Base-by-base conservation (phyloP, 2,329 filamentous ascomycete species). In the Stemphylium vesicarium region DNA sequence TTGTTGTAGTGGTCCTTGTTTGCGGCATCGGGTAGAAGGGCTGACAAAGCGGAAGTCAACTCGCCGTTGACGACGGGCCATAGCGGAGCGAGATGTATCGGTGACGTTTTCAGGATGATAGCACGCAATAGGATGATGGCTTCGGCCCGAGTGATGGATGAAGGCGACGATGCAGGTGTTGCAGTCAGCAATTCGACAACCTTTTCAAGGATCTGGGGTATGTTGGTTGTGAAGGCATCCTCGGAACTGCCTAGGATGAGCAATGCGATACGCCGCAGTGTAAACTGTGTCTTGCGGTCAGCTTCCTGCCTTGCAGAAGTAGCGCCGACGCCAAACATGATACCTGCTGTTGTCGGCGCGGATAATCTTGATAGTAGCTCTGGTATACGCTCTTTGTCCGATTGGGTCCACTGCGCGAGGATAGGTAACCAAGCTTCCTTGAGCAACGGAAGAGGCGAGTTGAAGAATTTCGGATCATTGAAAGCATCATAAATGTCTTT, bases 271-370 rank as follows among this genome's bases (percentile, higher is more conserved):
- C 95, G 86, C 11, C 93, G 89, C 15, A 99, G 83, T 61, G 92
- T 96, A 26, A 96, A 83, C 75, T 98, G 94, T 1, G 93, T 92
- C 76, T 89, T 95, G 53, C 93, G 88, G 75, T 99, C 95, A 5
- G 96, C 92, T 77, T 99, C 95, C n/a, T 96, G 84, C 54, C 95
- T 85, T 32, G 95, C 95, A 38, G 93, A 96, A 18, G 91, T 92
- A 6, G 95, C 95, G 10, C 96, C 96, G 0, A 99, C 95, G n/a
- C 95, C 95, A 69, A 99, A 99, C 72, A 99, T 94, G 64, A 99
- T 96, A 8, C 95, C 95, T 0, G 96, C 95, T 12, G 93, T 94
- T 1, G 93, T 92, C 5, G 95, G 95, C 4, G 93, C 85, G 5
- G 88, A 88, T 58, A 99, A 84, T 16, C 92, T 88, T 33, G 85